These are phyloP conservation scores for Punctularia strigosozonata DNA, from an alignment of 768 basidiomycete species.

Conservation along the genomic window DNA sequence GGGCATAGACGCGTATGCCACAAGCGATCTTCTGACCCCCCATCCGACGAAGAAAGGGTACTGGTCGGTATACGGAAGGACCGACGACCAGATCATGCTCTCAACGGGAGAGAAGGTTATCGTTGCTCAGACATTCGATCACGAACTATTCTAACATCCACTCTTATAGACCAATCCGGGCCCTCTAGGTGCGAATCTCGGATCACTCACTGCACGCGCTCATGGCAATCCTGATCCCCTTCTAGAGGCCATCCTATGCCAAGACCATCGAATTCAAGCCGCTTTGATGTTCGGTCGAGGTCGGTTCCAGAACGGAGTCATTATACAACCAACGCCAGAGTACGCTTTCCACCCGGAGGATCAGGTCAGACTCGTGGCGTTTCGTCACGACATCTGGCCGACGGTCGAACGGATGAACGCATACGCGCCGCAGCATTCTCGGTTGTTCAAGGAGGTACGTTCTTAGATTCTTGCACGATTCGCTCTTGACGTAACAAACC, in stretches of 20 bases:
- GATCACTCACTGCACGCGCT: too few species aligned
- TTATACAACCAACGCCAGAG: not conserved
- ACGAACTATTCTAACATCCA: not conserved
- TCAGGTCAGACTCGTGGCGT: conserved; percentile 1
- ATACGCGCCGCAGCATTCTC: conserved; percentile 15
- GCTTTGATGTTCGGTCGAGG: not conserved
- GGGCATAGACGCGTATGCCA: conserved; percentile 20
- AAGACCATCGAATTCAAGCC: conserved; percentile 11
- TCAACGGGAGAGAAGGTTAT: conserved; percentile 23
- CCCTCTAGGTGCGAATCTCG: too few species aligned
- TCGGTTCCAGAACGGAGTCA: not conserved
- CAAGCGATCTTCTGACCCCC: conserved; percentile 24
- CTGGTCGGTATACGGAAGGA: conserved; percentile 25
- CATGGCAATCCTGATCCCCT: too few species aligned
- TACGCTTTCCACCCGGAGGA: not conserved
- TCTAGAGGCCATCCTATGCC: conserved; percentile 23
- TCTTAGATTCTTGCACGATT: conserved; percentile 3
- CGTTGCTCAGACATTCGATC: not conserved
- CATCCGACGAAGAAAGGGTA: conserved; percentile 26
- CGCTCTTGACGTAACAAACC: not conserved
- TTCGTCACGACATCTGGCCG: conserved; percentile 10
- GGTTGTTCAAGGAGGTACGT: conserved; percentile 18
- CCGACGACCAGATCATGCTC: conserved; percentile 30
- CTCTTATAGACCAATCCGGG: conserved; percentile 22
- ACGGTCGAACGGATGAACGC: conserved; percentile 13